Evolutionary conservation across 805 yeast genomes (phyloP), one percentile per base, ranked within the genome.

Genomic region (Starmerella kuoi): DNA sequence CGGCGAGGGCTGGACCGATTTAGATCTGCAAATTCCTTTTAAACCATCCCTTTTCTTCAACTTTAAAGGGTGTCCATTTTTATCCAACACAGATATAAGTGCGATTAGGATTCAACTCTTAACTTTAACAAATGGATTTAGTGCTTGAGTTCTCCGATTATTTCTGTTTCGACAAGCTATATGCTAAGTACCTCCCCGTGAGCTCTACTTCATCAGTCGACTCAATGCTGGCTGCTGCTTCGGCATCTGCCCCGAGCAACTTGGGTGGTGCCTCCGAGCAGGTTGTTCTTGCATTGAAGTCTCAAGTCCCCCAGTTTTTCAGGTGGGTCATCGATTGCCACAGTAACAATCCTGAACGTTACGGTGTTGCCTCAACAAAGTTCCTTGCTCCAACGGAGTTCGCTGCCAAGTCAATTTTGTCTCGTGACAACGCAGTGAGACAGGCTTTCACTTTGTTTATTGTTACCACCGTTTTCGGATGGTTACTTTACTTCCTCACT

Each of bases 71-170:
- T n/a, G n/a, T n/a, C n/a, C n/a, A n/a, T n/a, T n/a, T n/a, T n/a
- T n/a, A n/a, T n/a, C n/a, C n/a, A n/a, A n/a, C n/a, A n/a, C n/a
- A n/a, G n/a, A n/a, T n/a, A n/a, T n/a, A n/a, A 9, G 9, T 25
- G 28, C 14, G 28, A 25, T 9, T 14, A 11, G 14, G 28, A 25
- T 25, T 25, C 28, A 25, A 25, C 28, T 25, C 28, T 25, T 9
- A 17, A 25, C 19, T 12, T 17, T 9, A 4, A n/a, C 15, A 12
- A 36, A 88, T 91, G 98, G 98, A 91, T 79, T 67, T 91, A 56
- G 86, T 85, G 20, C 70, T 91, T 40, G 98, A 91, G 61, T 66
- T 76, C 20, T 63, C 68, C 35, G 98, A 91, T 63, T 69, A 82
- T 37, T 82, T 64, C 53, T 55, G 76, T 23, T 72, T 88, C 38